A percentile compares a stretch with the other conserved stretches of the same genome.
phyloP scores from a whole-genome alignment of 2,329 filamentous ascomycete species.

The Endothia cerciana region DNA sequence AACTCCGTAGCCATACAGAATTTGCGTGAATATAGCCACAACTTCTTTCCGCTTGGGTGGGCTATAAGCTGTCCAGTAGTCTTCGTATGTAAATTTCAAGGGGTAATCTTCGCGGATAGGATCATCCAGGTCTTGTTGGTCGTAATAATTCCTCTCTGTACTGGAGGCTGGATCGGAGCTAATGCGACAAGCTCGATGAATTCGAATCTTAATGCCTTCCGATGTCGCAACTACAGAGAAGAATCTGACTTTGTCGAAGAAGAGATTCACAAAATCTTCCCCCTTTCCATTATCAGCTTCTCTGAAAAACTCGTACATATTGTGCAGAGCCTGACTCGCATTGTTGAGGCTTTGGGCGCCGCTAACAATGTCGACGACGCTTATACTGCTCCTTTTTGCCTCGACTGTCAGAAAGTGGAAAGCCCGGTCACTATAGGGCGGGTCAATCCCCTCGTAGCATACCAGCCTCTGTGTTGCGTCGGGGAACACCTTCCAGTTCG shows the following conservation, averaged over 20 bases:
- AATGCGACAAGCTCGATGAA: constrained; percentile 10
- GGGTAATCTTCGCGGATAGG: constrained; percentile 13
- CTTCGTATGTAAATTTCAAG: constrained; percentile 14
- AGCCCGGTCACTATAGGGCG: neutral
- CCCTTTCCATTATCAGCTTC: constrained; percentile 2
- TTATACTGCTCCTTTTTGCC: neutral
- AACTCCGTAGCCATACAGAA: constrained; percentile 19
- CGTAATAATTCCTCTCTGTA: neutral
- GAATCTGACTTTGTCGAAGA: constrained; percentile 22
- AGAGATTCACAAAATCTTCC: neutral
- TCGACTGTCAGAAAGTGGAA: constrained; percentile 20
- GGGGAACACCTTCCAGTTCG: neutral
- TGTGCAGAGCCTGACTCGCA: constrained; percentile 19
- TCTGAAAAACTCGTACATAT: constrained; percentile 19
- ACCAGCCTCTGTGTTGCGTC: constrained; percentile 1
- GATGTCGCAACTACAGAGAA: constrained; percentile 15
- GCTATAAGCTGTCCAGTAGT: constrained; percentile 9
- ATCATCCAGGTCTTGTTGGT: neutral
- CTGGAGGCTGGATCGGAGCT: neutral
- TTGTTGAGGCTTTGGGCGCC: constrained; percentile 13
- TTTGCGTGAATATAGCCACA: constrained; percentile 4
- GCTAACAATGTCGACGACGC: neutral
- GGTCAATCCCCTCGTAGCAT: neutral
- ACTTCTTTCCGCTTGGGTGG: constrained; percentile 6
- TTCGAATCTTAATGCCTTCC: constrained; percentile 9